Evolutionary conservation across 108 stramenopile genomes (phyloP), one percentile per base, ranked within the genome.

Genomic region (Asterionellopsis glacialis): DNA sequence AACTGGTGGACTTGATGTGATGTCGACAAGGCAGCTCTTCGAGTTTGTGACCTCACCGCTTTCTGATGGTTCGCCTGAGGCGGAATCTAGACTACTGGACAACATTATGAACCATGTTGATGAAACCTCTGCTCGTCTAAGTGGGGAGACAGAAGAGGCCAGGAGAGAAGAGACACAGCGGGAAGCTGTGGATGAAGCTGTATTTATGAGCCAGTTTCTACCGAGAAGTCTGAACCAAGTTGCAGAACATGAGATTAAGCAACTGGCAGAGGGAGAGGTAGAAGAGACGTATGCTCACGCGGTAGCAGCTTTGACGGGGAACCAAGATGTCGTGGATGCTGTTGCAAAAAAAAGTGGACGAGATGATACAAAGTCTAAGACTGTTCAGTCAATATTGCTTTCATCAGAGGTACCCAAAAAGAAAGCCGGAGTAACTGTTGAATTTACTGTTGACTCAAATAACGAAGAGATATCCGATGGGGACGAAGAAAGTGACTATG

Each of bases 181-280:
- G 56, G 83, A 91, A 54, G 65, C 67, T 0, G 88, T 90, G 42
- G 88, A 90, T 55, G 94, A 95, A 63, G 90, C 90, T 14, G 94
- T 95, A 11, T 95, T 95, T 69, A 95, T 95, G 94, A 83, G 81
- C 51, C 89, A 90, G 60, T 95, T 90, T 65, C 58, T 95, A 7
- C 94, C 94, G 0, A 69, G 90, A 41, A 90, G 89, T 65, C 63
- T 95, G 60, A 92, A 91, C 60, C 91, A 95, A 69, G 75, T 95
- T 0, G 87, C 87, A 3, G 93, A 94, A 59, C 77, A 85, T 61
- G 93, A 94, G 38, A 82, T 91, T 61, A 63, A 69, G 28, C 87
- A 88, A 59, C 72, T 94, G 38, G 86, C 76, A 51, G 75, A 85
- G 27, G 93, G 93, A 27, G 84, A 94, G 41, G 88, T 90, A 24